Conservation (phyloP, 2,329 filamentous ascomycete genomes). For the Cercospora brassicicola region DNA sequence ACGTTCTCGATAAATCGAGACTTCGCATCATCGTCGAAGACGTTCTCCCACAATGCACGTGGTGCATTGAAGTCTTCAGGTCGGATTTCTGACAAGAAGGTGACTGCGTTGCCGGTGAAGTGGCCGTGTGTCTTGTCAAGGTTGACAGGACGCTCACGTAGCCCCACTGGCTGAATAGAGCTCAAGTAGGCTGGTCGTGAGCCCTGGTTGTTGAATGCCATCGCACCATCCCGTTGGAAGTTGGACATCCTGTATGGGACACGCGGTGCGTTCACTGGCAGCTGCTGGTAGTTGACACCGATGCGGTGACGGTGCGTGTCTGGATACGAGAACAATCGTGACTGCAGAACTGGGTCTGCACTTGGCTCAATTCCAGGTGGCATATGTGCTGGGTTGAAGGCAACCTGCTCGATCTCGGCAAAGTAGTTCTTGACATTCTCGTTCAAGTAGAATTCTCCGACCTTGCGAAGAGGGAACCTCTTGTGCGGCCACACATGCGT, state of each 20-base stretch:
- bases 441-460: slow-evolving; percentile 55
- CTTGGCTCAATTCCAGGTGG: slow-evolving; percentile 68
- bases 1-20: slow-evolving; percentile 62
- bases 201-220: slow-evolving; percentile 68
- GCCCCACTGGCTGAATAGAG: slow-evolving; percentile 54
- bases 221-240: slow-evolving; percentile 71
- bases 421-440: slow-evolving; percentile 63
- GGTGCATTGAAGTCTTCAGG: slow-evolving; percentile 59
- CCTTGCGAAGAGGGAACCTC: slow-evolving; percentile 55
- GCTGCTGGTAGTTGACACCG: slow-evolving; percentile 60
- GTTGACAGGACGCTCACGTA: slow-evolving; percentile 49
- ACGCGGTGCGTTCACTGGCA: slow-evolving; percentile 56
- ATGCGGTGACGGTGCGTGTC: slow-evolving; percentile 63
- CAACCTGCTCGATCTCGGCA: slow-evolving; percentile 67
- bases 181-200: slow-evolving; percentile 59
- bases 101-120: slow-evolving; percentile 52
- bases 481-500: slow-evolving; percentile 57
- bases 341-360: slow-evolving; percentile 68
- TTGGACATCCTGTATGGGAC: slow-evolving; percentile 60
- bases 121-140: slow-evolving; percentile 53
- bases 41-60: slow-evolving; percentile 60
- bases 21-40: slow-evolving; percentile 59
- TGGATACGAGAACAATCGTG: slow-evolving; percentile 69
- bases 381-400: slow-evolving; percentile 68
- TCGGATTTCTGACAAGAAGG: slow-evolving; percentile 54